Percentiles rank a stretch among this genome's conserved stretches.
Evolutionary conservation across 1,284 basidiomycete genomes (phyloP).

Genomic region (Cystobasidiaceae sp.): DNA sequence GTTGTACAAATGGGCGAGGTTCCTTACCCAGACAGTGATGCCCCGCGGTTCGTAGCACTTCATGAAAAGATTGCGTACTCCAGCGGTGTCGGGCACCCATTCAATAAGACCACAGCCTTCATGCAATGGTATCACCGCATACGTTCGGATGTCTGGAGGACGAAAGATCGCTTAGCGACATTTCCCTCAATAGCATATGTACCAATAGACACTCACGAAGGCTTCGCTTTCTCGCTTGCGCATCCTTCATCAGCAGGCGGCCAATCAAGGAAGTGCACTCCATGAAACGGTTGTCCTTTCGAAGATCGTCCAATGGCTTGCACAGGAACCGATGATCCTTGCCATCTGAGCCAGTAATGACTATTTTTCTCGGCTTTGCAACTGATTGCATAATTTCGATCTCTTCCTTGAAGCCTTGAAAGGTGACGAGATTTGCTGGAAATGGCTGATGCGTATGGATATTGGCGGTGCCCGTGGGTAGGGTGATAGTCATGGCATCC

Average conservation of each 20-base stretch:
- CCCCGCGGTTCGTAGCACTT: constrained; percentile 66
- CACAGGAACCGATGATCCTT: constrained; percentile 85
- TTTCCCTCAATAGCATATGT: not conserved
- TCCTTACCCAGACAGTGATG: constrained; percentile 48
- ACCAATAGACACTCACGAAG: constrained; percentile 57
- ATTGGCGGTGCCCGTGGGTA: constrained; percentile 67
- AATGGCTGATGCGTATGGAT: constrained; percentile 71
- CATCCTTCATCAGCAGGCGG: constrained; percentile 79
- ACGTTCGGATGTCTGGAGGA: constrained; percentile 78
- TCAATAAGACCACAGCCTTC: constrained; percentile 97
- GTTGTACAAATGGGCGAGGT: not conserved
- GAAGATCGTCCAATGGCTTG: constrained; percentile 95
- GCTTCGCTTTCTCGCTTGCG: constrained; percentile 74
- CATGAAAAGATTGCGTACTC: constrained; percentile 71
- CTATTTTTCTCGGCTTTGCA: constrained; percentile 87
- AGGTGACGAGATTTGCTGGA: constrained; percentile 68
- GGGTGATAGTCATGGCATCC: constrained; percentile 80
- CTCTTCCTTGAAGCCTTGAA: constrained; percentile 70
- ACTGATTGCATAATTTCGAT: constrained; percentile 91
- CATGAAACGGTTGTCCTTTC: constrained; percentile 97
- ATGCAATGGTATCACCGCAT: constrained; percentile 92
- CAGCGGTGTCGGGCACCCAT: constrained; percentile 94
- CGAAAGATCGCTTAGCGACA: not conserved
- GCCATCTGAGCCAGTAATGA: constrained; percentile 76
- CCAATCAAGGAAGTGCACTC: constrained; percentile 98